Conservation (phyloP, 208 protist species). For the Tritrichomonas foetus region DNA sequence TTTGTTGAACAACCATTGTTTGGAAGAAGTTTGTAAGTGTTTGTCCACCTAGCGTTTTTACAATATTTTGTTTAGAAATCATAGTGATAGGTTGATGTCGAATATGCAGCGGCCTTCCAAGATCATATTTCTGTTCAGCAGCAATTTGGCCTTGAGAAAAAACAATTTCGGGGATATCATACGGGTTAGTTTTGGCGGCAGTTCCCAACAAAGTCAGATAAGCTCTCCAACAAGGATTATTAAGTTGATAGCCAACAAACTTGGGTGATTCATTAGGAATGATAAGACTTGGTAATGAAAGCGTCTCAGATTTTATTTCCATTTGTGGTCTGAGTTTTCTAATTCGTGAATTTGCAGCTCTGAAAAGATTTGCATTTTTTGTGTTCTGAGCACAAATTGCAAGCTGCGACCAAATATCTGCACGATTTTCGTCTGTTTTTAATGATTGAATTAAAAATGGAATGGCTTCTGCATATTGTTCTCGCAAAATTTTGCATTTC, state of each 20-base stretch:
- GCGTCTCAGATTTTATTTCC: neutral
- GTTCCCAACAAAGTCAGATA: neutral
- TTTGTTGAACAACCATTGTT: neutral
- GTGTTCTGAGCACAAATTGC: constrained; percentile 24
- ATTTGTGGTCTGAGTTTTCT: neutral
- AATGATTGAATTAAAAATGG: neutral
- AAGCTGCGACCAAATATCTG: neutral
- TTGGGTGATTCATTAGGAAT: neutral
- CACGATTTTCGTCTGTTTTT: neutral
- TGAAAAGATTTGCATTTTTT: neutral
- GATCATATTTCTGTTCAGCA: neutral
- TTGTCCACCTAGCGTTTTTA: neutral
- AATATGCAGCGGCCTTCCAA: neutral
- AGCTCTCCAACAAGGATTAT: neutral
- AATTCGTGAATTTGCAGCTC: neutral
- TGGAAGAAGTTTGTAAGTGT: neutral
- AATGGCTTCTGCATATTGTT: constrained; percentile 18
- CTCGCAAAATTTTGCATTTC: neutral
- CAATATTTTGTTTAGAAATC: neutral
- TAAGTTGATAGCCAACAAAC: neutral
- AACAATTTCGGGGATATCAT: neutral
- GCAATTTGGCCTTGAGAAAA: neutral
- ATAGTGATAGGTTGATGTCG: neutral
- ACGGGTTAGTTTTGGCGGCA: neutral
- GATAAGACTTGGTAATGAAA: neutral